Evolutionary conservation across 1,284 basidiomycete genomes (phyloP).

Genomic region (Rhodotorula mucilaginosa): DNA sequence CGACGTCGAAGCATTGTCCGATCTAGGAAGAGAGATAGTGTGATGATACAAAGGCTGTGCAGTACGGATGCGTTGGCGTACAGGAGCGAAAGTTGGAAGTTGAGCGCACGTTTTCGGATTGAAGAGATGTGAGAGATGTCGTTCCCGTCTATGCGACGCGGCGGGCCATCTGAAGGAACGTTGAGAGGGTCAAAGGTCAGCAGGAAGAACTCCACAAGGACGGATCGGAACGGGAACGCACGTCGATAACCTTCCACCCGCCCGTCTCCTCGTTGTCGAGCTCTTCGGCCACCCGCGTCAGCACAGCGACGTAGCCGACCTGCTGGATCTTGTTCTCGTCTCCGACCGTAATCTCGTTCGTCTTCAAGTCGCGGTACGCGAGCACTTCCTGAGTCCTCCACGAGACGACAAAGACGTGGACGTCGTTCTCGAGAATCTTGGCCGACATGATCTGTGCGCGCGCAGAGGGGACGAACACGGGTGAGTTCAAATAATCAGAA

Average conservation of each 20-base stretch:
- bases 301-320: conserved; percentile 86
- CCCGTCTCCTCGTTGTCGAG: conserved; percentile 88
- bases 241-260: conserved; percentile 98
- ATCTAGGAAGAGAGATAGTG: no score
- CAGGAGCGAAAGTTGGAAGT: no score
- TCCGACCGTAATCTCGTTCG: conserved; percentile 79
- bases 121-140: no score
- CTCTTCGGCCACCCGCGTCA: conserved; percentile 83
- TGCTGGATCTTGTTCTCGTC: conserved; percentile 86
- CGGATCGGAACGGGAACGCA: conserved; percentile 46
- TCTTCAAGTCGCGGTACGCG: conserved; percentile 84
- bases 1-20: no score
- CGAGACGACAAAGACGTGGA: conserved; percentile 90
- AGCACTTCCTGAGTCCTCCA: conserved; percentile 94
- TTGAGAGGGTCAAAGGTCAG: background rate
- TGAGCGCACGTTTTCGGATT: no score
- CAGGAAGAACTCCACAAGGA: background rate
- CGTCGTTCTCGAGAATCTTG: conserved; percentile 80
- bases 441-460: conserved; percentile 64
- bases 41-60: no score
- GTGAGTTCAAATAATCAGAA: background rate
- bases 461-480: background rate
- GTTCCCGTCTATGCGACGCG: conserved; percentile 25
- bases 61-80: no score
- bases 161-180: conserved; percentile 28